phyloP scores from a whole-genome alignment of 352 stramenopile species.

The Stephanocyclus meneghinianus region DNA sequence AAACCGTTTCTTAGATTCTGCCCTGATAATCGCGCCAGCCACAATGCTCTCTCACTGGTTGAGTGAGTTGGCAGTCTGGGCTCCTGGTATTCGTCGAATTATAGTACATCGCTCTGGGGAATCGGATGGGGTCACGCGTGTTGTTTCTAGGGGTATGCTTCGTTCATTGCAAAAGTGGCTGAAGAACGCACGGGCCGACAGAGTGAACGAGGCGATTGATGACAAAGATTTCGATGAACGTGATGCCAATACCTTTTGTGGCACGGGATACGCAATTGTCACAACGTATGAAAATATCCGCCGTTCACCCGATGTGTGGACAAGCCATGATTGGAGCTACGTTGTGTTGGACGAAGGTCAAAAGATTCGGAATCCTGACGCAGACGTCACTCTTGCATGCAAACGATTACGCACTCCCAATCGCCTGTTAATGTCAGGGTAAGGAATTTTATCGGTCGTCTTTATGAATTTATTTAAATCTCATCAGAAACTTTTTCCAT shows the following conservation, averaged over 20 bases:
- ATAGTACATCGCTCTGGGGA: constrained; percentile 78
- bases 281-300: constrained; percentile 97
- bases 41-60: constrained; percentile 95
- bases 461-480: too few relatives aligned
- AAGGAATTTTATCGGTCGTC: too few relatives aligned
- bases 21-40: constrained; percentile 92
- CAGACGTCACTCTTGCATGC: constrained; percentile 93
- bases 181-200: constrained; percentile 50
- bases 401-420: constrained; percentile 80
- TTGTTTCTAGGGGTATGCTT: constrained; percentile 52
- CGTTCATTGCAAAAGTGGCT: constrained; percentile 68
- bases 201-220: constrained; percentile 76
- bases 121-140: constrained; percentile 46
- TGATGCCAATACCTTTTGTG: constrained; percentile 67
- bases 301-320: constrained; percentile 88
- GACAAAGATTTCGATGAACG: constrained; percentile 64
- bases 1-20: constrained; percentile 67
- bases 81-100: constrained; percentile 71
- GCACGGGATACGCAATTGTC: constrained; percentile 89
- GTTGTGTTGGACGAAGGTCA: constrained; percentile 98
- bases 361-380: constrained; percentile 97
- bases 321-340: constrained; percentile 93
- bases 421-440: constrained; percentile 2
- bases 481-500: not conserved
- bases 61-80: constrained; percentile 89